Evolutionary conservation across 768 basidiomycete species (phyloP), one percentile per base, ranked within the genome.

Genomic region (Boletus tomentosulus): DNA sequence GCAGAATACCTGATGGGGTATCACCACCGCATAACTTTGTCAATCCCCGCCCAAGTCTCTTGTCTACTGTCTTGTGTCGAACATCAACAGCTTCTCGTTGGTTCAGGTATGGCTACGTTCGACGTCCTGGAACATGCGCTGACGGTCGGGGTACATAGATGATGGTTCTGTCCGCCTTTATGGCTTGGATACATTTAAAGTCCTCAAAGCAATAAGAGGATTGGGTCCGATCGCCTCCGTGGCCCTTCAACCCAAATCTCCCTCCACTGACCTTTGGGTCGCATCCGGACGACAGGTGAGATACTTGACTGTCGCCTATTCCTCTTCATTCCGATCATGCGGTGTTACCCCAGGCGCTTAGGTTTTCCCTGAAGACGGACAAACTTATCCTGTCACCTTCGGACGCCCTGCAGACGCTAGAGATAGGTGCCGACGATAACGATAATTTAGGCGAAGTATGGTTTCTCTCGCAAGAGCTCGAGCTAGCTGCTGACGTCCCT

Each of bases 161-260:
- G 87, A 92, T 65, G 89, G 89, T 5, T 78, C 80, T 39, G 68
- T 90, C 43, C 80, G 89, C 24, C 70, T 86, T 16, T 92, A 89
- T 59, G 73, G 78, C 58, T 69, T 83, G 6, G 79, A 83, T 3
- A 76, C 81, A 2, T 73, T 74, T 60, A 86, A 79, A 62, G 84
- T 87, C 7, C 58, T 78, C 30, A 86, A 81, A 63, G 89, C 86
- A 3, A 71, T 89, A 46, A 76, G 79, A 60, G 79, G 78, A 6
- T 67, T 85, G 7, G 77, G 65, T 4, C 86, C 88, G 57, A 71
- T 92, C 24, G 84, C 87, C 0, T 89, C 86, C 0, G 72, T 89
- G 25, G 69, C 75, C 2, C 81, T 79, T 60, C 61, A 76, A 9
- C 67, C 74, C 56, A 66, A 71, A 33, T 70, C 74, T 15, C 71